Conservation (phyloP, 441 rosid genomes). For the Iberis amara region DNA sequence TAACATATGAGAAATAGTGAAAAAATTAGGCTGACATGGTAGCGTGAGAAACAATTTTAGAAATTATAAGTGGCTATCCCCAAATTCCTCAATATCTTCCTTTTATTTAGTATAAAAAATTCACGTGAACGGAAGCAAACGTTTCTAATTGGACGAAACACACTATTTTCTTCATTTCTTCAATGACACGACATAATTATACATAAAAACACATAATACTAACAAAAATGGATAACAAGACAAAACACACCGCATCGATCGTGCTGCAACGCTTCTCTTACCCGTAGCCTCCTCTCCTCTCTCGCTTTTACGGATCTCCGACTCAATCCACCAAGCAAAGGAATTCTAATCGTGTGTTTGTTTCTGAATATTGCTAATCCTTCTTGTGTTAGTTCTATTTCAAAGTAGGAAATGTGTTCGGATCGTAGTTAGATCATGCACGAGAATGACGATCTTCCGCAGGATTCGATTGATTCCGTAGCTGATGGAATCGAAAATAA, state of each 20-base stretch:
- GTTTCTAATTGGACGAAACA: conserved; percentile 29
- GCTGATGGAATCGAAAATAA: conserved; percentile 20
- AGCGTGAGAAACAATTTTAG: too few species aligned
- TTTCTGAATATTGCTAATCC: background rate
- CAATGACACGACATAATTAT: conserved; percentile 16
- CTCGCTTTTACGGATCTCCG: conserved; percentile 14
- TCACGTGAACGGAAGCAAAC: conserved; percentile 6
- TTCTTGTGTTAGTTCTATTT: conserved; percentile 30
- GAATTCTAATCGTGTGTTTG: background rate
- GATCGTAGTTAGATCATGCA: conserved; percentile 37
- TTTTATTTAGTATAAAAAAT: too few species aligned
- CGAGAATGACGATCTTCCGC: conserved; percentile 36
- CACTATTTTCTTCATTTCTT: conserved; percentile 27
- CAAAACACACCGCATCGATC: conserved; percentile 34
- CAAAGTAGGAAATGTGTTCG: conserved; percentile 1
- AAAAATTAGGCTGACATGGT: too few species aligned
- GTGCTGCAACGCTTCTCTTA: conserved; percentile 24
- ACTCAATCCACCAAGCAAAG: background rate
- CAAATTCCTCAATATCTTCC: too few species aligned
- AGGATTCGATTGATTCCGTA: conserved; percentile 25
- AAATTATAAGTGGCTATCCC: too few species aligned
- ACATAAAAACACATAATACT: background rate
- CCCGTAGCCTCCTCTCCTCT: background rate
- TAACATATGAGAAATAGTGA: too few species aligned
- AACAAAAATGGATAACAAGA: conserved; percentile 13